These are phyloP conservation scores for Rubus idaeus DNA, from an alignment of 306 rosid genomes.

Conservation along the genomic window DNA sequence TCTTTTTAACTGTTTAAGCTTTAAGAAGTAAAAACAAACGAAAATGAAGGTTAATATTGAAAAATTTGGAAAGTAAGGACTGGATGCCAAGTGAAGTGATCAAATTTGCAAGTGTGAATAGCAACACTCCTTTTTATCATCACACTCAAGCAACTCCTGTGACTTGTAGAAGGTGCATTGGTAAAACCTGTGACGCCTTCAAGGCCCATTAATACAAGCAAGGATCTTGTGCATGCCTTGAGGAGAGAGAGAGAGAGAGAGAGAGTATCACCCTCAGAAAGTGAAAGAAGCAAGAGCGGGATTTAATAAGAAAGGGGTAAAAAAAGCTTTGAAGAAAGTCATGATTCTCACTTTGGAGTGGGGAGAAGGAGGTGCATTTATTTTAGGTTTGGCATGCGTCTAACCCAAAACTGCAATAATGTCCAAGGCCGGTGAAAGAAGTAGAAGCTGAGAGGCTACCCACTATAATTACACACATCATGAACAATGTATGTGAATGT, in stretches of 20 bases:
- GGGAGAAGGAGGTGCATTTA: constrained; percentile 21
- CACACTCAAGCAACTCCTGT: constrained; percentile 25
- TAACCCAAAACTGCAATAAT: constrained; percentile 37
- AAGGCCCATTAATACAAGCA: background rate
- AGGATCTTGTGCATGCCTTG: constrained; percentile 19
- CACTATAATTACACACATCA: constrained; percentile 26
- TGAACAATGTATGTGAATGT: background rate
- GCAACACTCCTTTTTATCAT: background rate
- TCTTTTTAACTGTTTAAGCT: background rate
- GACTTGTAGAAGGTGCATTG: constrained; percentile 4
- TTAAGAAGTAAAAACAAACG: background rate
- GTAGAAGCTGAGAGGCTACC: background rate
- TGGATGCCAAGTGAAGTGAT: too few relatives aligned
- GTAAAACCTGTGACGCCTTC: constrained; percentile 28
- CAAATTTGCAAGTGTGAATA: background rate
- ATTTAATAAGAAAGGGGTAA: background rate
- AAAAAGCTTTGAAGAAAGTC: background rate
- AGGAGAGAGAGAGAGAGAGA: background rate
- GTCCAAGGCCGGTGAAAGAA: constrained; percentile 20
- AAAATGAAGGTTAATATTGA: background rate
- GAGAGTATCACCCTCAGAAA: background rate
- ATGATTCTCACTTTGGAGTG: background rate
- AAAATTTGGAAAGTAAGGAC: background rate
- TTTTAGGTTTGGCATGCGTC: constrained; percentile 49
- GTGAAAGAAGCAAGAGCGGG: background rate